Percentiles rank a stretch among this genome's conserved stretches.
Conservation (phyloP, 2,329 filamentous ascomycete genomes). For the Aphanocladium album region DNA sequence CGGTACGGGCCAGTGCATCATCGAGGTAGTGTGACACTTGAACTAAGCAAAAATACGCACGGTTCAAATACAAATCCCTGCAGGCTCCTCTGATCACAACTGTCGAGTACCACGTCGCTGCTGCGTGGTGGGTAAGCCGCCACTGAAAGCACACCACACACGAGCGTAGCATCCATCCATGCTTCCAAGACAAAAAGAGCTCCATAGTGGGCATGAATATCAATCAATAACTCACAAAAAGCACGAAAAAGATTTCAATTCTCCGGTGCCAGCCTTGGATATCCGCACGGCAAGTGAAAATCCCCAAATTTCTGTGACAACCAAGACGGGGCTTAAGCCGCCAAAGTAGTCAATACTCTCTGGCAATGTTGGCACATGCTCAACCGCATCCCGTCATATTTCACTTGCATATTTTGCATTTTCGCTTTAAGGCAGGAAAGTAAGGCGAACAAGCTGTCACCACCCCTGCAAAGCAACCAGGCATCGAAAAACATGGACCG, state of each 20-base stretch:
- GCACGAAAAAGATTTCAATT: not conserved
- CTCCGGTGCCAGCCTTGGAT: slow-evolving; percentile 2
- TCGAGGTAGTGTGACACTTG: not conserved
- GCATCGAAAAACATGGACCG: not conserved
- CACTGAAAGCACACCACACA: not conserved
- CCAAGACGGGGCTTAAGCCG: not conserved
- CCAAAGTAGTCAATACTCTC: not conserved
- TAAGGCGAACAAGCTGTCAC: not conserved
- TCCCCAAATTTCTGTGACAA: not conserved
- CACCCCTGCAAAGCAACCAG: not conserved
- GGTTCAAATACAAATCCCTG: not conserved
- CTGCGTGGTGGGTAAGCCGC: not conserved
- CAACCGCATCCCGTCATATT: not conserved
- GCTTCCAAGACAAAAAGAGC: not conserved
- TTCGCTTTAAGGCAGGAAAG: not conserved
- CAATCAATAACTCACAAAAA: not conserved
- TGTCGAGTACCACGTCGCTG: not conserved
- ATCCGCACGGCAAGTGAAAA: not conserved
- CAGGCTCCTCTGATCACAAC: not conserved
- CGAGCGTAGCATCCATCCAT: not conserved
- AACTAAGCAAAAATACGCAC: too few relatives aligned
- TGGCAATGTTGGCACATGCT: not conserved
- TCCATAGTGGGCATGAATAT: not conserved
- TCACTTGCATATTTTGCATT: not conserved
- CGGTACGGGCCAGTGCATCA: not conserved